A percentile compares a stretch with the other conserved stretches of the same genome.
Evolutionary conservation across 371 early-diverging fungal genomes (phyloP).

Genomic region (Lichtheimia ornata): DNA sequence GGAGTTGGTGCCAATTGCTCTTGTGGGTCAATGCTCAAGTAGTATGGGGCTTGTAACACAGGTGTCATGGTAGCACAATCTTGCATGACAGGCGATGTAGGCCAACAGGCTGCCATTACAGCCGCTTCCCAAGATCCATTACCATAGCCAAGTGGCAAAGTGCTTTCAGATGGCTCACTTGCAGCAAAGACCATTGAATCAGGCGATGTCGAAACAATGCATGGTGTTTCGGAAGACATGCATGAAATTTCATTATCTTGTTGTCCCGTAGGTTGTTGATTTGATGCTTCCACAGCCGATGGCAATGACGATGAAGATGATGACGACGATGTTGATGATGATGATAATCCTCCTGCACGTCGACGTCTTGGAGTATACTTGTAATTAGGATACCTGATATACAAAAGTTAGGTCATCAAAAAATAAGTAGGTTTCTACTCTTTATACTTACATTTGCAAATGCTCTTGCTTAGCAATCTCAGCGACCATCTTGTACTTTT

Average conservation of each 20-base stretch:
- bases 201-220: not conserved
- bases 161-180: too few species aligned
- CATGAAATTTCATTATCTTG: not conserved
- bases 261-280: not conserved
- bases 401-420: not conserved
- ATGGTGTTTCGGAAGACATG: not conserved
- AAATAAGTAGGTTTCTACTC: too few species aligned
- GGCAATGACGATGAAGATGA: not conserved
- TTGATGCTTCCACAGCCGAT: not conserved
- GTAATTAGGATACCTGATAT: constrained; percentile 17
- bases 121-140: too few species aligned
- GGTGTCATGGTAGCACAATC: too few species aligned
- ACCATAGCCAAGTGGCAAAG: too few species aligned
- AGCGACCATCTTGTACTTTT: constrained; percentile 58
- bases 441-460: constrained; percentile 14
- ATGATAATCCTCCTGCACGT: not conserved
- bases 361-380: constrained; percentile 18
- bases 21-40: not conserved
- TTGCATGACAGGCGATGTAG: too few species aligned
- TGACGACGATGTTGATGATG: not conserved
- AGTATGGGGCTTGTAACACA: too few species aligned
- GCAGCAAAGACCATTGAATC: not conserved
- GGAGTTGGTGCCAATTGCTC: not conserved
- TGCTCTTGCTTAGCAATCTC: constrained; percentile 57
- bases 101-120: too few species aligned